Conservation (phyloP, 768 basidiomycete species). For the Cystoderma amianthinum region DNA sequence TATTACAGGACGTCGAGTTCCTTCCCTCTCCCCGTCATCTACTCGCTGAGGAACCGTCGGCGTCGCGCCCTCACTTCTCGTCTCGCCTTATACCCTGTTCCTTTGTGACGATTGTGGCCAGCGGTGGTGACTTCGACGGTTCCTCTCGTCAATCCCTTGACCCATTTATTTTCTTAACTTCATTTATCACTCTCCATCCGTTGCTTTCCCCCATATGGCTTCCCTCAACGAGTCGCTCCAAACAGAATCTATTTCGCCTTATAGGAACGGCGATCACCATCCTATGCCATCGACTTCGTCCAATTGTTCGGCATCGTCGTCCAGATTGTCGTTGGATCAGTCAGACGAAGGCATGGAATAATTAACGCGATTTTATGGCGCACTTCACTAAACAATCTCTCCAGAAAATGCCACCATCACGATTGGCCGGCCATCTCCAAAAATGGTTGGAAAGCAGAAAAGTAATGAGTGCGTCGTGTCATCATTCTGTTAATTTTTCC, state of each 20-base stretch:
- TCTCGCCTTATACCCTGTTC: slow-evolving; percentile 34
- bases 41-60: slow-evolving; percentile 39
- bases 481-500: slow-evolving; percentile 2
- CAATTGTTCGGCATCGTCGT: slow-evolving; percentile 40
- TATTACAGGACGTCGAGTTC: slow-evolving; percentile 5
- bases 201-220: slow-evolving; percentile 18
- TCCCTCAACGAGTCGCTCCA: slow-evolving; percentile 21
- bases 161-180: slow-evolving; percentile 10
- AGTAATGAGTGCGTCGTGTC: slow-evolving; percentile 59
- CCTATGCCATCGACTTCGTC: slow-evolving; percentile 31
- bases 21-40: slow-evolving; percentile 13
- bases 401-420: slow-evolving; percentile 75
- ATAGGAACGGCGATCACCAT: slow-evolving; percentile 24
- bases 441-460: slow-evolving; percentile 44
- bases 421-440: slow-evolving; percentile 36
- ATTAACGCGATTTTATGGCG: slow-evolving; percentile 6
- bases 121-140: slow-evolving; percentile 45
- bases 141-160: slow-evolving; percentile 27
- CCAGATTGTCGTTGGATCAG: slow-evolving; percentile 43
- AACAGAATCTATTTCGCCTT: slow-evolving; percentile 13
- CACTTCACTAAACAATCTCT: slow-evolving; percentile 7
- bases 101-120: slow-evolving; percentile 28
- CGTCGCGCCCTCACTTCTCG: slow-evolving; percentile 31
- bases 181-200: slow-evolving; percentile 14
- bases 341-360: slow-evolving; percentile 57